Evolutionary conservation across 352 stramenopile species (phyloP).

Genomic region (Phytophthora niederhauseri): DNA sequence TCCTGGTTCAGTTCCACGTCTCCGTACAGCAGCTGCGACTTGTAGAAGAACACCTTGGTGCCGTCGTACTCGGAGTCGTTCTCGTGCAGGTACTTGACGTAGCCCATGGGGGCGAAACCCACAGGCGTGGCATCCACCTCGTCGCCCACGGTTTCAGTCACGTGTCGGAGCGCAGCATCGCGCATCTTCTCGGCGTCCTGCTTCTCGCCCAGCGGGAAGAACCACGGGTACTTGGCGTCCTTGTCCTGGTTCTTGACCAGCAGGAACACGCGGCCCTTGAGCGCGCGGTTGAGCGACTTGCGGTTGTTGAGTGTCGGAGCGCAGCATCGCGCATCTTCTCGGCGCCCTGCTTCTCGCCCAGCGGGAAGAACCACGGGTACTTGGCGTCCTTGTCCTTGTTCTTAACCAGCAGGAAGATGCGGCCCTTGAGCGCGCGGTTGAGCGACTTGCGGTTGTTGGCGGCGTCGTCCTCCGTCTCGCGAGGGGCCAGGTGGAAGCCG

Average conservation of each 20-base stretch:
- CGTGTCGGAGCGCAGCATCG: slow-evolving; percentile 70
- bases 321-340: slow-evolving; percentile 88
- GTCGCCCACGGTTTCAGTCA: slow-evolving; percentile 49
- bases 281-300: slow-evolving; percentile 84
- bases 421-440: slow-evolving; percentile 82
- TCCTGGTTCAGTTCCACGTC: slow-evolving; percentile 63
- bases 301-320: slow-evolving; percentile 82
- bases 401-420: slow-evolving; percentile 82
- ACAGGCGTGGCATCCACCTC: slow-evolving; percentile 60
- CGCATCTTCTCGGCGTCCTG: slow-evolving; percentile 77
- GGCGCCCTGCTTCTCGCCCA: slow-evolving; percentile 55
- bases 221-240: slow-evolving; percentile 74
- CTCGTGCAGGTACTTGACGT: slow-evolving; percentile 74
- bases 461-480: slow-evolving; percentile 79
- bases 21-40: slow-evolving; percentile 68
- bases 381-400: slow-evolving; percentile 46
- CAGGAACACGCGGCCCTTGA: slow-evolving; percentile 83
- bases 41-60: slow-evolving; percentile 91
- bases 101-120: slow-evolving; percentile 78
- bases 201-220: slow-evolving; percentile 77
- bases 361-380: slow-evolving; percentile 84
- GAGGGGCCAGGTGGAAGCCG: slow-evolving; percentile 76
- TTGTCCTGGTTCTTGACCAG: slow-evolving; percentile 61
- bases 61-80: slow-evolving; percentile 61
- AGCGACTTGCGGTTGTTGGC: slow-evolving; percentile 84